Evolutionary conservation across 768 basidiomycete species (phyloP).

Genomic region (Gloeostereum incarnatum): DNA sequence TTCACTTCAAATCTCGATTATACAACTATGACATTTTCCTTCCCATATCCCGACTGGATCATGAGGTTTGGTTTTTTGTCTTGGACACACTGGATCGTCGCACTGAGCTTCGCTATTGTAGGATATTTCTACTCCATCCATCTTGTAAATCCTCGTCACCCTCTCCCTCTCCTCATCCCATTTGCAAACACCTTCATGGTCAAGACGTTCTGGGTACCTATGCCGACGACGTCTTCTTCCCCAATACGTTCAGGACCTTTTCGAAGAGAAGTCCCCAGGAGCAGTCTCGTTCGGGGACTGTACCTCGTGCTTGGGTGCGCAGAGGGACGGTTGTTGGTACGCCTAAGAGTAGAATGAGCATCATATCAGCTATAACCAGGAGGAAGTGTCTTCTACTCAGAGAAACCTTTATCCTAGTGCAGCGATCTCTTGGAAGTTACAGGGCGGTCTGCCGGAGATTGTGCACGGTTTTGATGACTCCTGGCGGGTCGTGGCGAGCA

Average conservation of each 20-base stretch:
- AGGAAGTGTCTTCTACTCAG: conserved; percentile 24
- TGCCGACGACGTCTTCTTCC: conserved; percentile 36
- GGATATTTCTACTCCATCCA: no score
- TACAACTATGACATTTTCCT: no score
- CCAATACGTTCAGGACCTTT: conserved; percentile 42
- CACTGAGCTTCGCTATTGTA: no score
- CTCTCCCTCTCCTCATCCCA: conserved; percentile 63
- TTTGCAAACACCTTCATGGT: conserved; percentile 60
- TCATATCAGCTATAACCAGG: conserved; percentile 79
- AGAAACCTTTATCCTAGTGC: conserved; percentile 37
- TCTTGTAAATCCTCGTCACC: no score
- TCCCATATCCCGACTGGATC: no score
- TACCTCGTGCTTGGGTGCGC: conserved; percentile 52
- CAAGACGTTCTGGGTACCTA: conserved; percentile 70
- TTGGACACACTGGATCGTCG: no score
- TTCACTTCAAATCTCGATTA: no score
- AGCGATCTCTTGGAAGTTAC: conserved; percentile 68
- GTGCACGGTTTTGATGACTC: conserved; percentile 46
- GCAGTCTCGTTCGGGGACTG: conserved; percentile 57
- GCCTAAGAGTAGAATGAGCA: conserved; percentile 35
- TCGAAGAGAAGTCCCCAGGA: conserved; percentile 72
- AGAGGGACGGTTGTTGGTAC: conserved; percentile 55
- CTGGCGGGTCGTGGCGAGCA: conserved; percentile 57
- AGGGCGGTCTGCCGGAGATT: conserved; percentile 70
- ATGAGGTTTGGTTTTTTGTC: no score